Percentiles rank a stretch among this genome's conserved stretches.
These are phyloP conservation scores for Platanus orientalis DNA, from an alignment of 164 flowering plant species.

Conservation along the genomic window DNA sequence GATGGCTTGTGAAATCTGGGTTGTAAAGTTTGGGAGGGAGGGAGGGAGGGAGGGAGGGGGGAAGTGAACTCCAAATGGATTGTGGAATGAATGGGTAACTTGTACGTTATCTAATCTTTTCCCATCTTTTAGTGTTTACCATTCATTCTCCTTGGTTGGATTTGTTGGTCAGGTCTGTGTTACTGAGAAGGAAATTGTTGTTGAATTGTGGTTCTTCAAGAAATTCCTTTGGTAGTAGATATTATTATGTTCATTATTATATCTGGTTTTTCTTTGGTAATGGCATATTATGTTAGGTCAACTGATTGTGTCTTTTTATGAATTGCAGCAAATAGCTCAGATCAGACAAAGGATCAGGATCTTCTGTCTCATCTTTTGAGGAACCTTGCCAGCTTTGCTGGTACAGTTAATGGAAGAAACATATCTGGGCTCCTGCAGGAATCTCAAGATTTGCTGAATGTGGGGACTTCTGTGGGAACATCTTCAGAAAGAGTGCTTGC, in stretches of 20 bases:
- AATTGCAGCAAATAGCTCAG: conserved; percentile 39
- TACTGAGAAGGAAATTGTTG: too few species aligned
- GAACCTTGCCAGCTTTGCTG: conserved; percentile 30
- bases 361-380: conserved; percentile 43
- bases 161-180: too few species aligned
- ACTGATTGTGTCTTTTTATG: conserved; percentile 8
- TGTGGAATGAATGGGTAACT: too few species aligned
- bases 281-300: neutral
- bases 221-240: neutral
- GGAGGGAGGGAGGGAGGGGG: too few species aligned
- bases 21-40: too few species aligned
- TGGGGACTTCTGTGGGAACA: conserved; percentile 21
- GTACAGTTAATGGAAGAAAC: conserved; percentile 26
- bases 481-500: conserved; percentile 15
- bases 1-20: too few species aligned
- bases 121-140: too few species aligned
- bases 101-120: too few species aligned
- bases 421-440: conserved; percentile 24
- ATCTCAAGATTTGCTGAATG: conserved; percentile 19
- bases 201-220: too few species aligned
- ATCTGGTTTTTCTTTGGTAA: neutral
- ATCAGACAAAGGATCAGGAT: conserved; percentile 45
- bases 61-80: too few species aligned
- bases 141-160: too few species aligned
- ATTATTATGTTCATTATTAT: neutral